Evolutionary conservation across 192 early-diverging fungal species (phyloP), one percentile per base, ranked within the genome.

Genomic region (Coemansia sp.): DNA sequence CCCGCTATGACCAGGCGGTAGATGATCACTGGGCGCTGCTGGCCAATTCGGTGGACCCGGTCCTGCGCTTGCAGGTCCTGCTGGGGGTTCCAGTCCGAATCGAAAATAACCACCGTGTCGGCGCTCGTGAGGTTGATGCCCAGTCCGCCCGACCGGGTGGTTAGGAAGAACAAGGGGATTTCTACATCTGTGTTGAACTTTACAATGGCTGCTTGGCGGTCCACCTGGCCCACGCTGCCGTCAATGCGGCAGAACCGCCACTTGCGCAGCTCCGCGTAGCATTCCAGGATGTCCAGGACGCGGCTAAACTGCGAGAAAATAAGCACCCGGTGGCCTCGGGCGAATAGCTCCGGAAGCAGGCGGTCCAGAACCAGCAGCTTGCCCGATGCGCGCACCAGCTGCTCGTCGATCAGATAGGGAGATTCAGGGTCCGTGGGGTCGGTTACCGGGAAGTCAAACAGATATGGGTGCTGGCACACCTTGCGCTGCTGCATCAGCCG

Each of bases 31-130:
- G 92, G 94, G 33, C 82, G 87, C 3, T 83, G 90, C 61, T 99
- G 96, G 21, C 96, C 96, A 60, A 99, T 96, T 46, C 94, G 85
- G 65, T 99, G 96, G 2, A 91, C 94, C 37, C 96, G 88, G 71
- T 97, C 94, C 70, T 94, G 90, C 8, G 96, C 94, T 64, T 99
- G 94, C 50, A 97, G 65, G 66, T 97, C 96, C 71, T 89, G 88
- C 85, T 99, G 96, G n/a, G 94, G 96, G 60, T 99, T 98, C 93
- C 94, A 96, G 68, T 91, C 94, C 45, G 87, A 94, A 59, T 97
- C 96, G 67, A 91, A 97, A 47, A 98, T 88, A 41, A 98, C 81
- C 8, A 98, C 96, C 31, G 90, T 96, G 63, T 98, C 94, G 10
- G 96, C 96, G 0, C 92, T 88, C 3, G 96, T 95, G 58, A 98